Conservation (phyloP, 345 rosid species). For the Dipteronia sinensis region DNA sequence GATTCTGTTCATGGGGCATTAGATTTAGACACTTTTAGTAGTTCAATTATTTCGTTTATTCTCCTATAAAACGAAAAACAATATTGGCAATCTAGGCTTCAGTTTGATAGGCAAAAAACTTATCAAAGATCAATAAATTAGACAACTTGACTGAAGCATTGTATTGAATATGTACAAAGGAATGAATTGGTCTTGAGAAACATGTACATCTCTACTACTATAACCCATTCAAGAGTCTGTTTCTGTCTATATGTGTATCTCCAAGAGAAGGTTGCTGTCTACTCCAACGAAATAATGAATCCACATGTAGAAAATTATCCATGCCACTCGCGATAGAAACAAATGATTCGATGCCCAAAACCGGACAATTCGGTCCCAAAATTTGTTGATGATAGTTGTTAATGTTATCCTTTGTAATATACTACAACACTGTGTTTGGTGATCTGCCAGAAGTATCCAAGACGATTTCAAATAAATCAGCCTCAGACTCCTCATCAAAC, state of each 20-base stretch:
- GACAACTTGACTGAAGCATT: constrained; percentile 3
- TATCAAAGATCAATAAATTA: not conserved
- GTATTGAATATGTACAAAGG: constrained; percentile 19
- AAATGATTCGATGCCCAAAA: constrained; percentile 9
- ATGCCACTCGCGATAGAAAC: constrained; percentile 20
- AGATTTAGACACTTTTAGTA: not conserved
- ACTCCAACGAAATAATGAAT: constrained; percentile 11
- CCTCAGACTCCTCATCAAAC: constrained; percentile 82
- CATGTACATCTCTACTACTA: constrained; percentile 7
- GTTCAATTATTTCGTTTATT: not conserved
- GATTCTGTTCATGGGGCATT: not conserved
- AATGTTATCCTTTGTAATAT: not conserved
- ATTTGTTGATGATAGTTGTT: constrained; percentile 16
- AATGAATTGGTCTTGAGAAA: not conserved
- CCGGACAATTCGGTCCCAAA: constrained; percentile 16
- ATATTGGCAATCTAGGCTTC: not conserved
- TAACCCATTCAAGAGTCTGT: constrained; percentile 12
- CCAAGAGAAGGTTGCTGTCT: constrained; percentile 13
- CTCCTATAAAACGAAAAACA: not conserved
- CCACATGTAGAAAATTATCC: constrained; percentile 12
- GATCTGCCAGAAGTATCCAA: constrained; percentile 58
- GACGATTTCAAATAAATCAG: constrained; percentile 85
- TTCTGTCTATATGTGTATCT: constrained; percentile 9
- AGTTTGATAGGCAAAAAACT: not conserved
- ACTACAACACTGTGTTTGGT: constrained; percentile 36